A percentile compares a stretch with the other conserved stretches of the same genome.
Evolutionary conservation across 352 stramenopile species (phyloP).

Genomic region (Globisporangium orthogonon): DNA sequence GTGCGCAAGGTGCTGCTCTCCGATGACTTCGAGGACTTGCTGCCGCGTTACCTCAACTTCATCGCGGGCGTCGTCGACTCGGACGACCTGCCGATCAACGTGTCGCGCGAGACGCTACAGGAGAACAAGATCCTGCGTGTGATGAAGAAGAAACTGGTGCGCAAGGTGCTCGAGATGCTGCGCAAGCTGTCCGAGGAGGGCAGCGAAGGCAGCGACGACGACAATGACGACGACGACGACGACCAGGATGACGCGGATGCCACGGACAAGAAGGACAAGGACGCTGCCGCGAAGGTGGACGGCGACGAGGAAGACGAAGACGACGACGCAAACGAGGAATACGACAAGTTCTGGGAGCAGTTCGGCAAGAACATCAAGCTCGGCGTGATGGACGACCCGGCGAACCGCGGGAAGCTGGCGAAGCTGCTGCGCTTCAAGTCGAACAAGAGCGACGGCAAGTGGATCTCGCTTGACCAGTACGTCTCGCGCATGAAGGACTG

Average conservation of each 20-base stretch:
- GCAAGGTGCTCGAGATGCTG: constrained; percentile 99
- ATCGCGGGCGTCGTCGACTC: constrained; percentile 99
- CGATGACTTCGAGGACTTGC: constrained; percentile 99
- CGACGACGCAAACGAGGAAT: constrained; percentile 77
- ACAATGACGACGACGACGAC: constrained; percentile 38
- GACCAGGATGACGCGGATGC: constrained; percentile 45
- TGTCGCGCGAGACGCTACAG: constrained; percentile 99
- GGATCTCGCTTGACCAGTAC: constrained; percentile 95
- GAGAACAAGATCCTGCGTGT: constrained; percentile 99
- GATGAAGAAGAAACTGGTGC: constrained; percentile 99
- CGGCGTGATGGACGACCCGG: constrained; percentile 96
- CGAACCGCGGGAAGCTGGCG: constrained; percentile 92
- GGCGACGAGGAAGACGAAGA: constrained; percentile 42
- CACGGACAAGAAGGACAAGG: constrained; percentile 51
- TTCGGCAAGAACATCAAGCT: constrained; percentile 99
- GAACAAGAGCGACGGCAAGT: constrained; percentile 90
- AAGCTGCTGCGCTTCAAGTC: constrained; percentile 98
- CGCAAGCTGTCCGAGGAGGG: constrained; percentile 95
- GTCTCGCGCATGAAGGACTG: constrained; percentile 97
- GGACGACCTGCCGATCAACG: constrained; percentile 99
- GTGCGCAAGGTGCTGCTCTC: constrained; percentile 99
- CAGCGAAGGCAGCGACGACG: constrained; percentile 76
- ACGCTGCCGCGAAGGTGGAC: constrained; percentile 69
- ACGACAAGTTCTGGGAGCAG: constrained; percentile 98
- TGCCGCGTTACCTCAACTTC: constrained; percentile 99